Evolutionary conservation across 495 filamentous ascomycete genomes (phyloP).

Genomic region (Penicillium samsonianum): DNA sequence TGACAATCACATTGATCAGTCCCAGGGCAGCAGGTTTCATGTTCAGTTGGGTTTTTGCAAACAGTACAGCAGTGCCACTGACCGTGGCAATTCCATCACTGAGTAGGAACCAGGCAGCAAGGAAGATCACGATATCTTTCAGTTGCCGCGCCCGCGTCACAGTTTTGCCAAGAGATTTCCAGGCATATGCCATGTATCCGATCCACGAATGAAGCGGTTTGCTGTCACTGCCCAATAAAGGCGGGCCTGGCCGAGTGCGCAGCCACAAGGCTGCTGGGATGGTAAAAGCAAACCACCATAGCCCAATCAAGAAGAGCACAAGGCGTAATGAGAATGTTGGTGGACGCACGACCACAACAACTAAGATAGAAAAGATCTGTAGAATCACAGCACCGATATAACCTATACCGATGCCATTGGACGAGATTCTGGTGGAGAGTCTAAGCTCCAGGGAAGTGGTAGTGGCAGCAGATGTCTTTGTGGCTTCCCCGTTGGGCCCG

Average conservation of each 20-base stretch:
- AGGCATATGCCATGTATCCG: conserved; percentile 75
- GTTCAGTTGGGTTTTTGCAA: conserved; percentile 87
- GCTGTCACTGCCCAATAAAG: conserved; percentile 50
- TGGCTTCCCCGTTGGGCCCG: conserved; percentile 3
- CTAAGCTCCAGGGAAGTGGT: conserved; percentile 62
- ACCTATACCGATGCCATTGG: conserved; percentile 86
- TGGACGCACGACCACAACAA: conserved; percentile 68
- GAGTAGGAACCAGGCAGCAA: conserved; percentile 90
- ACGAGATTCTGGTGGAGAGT: conserved; percentile 83
- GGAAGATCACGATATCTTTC: conserved; percentile 84
- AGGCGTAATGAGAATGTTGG: conserved; percentile 77
- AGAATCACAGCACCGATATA: conserved; percentile 81
- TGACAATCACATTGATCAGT: conserved; percentile 89
- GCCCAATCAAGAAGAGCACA: conserved; percentile 80
- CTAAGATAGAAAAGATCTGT: conserved; percentile 72
- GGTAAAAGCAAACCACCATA: conserved; percentile 95
- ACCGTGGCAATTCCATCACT: conserved; percentile 94
- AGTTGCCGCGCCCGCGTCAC: conserved; percentile 74
- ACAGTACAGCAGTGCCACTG: conserved; percentile 91
- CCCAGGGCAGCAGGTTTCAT: conserved; percentile 90
- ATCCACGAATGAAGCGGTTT: conserved; percentile 50
- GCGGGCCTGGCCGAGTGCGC: conserved; percentile 86
- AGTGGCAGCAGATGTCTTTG: conserved; percentile 16
- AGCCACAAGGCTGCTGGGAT: conserved; percentile 89
- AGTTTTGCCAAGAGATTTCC: conserved; percentile 82